Conservation (phyloP, 805 yeast species). For the Nakazawaea holstii region DNA sequence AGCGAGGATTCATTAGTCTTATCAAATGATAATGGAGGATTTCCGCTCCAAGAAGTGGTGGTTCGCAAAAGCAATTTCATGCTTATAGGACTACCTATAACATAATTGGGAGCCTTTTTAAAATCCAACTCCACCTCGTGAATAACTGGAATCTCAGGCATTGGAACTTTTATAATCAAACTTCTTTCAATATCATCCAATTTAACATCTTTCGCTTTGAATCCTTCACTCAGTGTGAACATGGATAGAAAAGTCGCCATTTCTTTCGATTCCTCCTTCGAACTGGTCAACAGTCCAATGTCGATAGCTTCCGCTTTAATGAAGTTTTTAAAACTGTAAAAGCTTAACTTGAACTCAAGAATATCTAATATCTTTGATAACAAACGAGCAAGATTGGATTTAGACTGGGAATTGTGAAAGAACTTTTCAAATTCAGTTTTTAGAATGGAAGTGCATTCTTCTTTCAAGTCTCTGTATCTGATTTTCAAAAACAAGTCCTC, state of each 20-base stretch:
- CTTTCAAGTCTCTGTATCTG: conserved; percentile 38
- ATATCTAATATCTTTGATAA: conserved; percentile 10
- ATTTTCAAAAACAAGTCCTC: conserved; percentile 34
- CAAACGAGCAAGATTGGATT: neutral
- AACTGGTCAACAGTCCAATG: neutral
- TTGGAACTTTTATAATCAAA: conserved; percentile 47
- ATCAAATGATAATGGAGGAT: neutral
- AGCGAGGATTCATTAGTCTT: neutral
- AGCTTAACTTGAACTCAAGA: conserved; percentile 21
- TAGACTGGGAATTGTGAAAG: conserved; percentile 5
- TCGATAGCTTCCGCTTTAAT: conserved; percentile 12
- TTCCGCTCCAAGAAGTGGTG: conserved; percentile 35
- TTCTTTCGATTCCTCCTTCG: neutral
- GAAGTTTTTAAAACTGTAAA: conserved; percentile 20
- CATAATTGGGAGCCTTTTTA: conserved; percentile 35
- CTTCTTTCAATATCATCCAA: neutral
- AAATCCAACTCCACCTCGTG: conserved; percentile 49
- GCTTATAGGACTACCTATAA: conserved; percentile 61
- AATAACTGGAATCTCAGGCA: conserved; percentile 56
- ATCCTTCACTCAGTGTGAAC: neutral
- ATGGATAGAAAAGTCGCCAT: neutral
- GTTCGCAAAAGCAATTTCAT: conserved; percentile 39
- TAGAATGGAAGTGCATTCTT: conserved; percentile 35
- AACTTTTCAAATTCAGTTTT: conserved; percentile 14
- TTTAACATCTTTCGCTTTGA: neutral